Base-by-base conservation (phyloP, 768 basidiomycete genomes). In the Tylopilus cervinicoccineus region DNA sequence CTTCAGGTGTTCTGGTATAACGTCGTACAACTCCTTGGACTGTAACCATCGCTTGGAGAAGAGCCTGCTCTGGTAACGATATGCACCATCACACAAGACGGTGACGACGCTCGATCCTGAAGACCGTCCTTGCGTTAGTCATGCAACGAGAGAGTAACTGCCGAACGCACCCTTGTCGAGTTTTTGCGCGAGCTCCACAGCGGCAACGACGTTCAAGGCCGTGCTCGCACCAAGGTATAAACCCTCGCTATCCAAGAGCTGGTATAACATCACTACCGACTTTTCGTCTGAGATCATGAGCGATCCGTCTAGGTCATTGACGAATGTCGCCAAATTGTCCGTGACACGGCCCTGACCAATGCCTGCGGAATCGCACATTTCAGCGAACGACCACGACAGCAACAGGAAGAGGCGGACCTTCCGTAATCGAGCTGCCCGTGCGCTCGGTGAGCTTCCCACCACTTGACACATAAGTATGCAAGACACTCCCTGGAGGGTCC, bases 271-370 rank as follows among this genome's bases (percentile, higher is more conserved):
- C 43, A 77, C 78, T 58, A 99, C 91, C 16, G 91, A 84, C 63
- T 95, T 86, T 60, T 83, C 80, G 56, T 99, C 96, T 4, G 92
- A 74, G 31, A 98, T 84, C 51, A 81, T 84, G 59, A 97, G 76
- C 5, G 93, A 89, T 16, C 95, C 93, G 23, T 83, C 77, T 16
- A 99, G 41, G 38, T 89, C 72, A 3, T 83, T 73, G 37, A 97
- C 73, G 63, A 95, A 87, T 2, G 85, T 91, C 20, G 72, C 83
- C 56, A 99, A 72, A 67, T 99, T 99, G 63, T 88, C 74, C 10
- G 96, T 99, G 40, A 99, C 77, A 52, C 96, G 86, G 13, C 96
- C 96, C 68, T 98, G 96, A 45, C 96, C 96, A 60, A 99, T 97
- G 31, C 93, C 93, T 96, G 50, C 17, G 16, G 26, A 34, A 42